Evolutionary conservation across 768 basidiomycete genomes (phyloP).

Genomic region (Paxillus rubicundulus): DNA sequence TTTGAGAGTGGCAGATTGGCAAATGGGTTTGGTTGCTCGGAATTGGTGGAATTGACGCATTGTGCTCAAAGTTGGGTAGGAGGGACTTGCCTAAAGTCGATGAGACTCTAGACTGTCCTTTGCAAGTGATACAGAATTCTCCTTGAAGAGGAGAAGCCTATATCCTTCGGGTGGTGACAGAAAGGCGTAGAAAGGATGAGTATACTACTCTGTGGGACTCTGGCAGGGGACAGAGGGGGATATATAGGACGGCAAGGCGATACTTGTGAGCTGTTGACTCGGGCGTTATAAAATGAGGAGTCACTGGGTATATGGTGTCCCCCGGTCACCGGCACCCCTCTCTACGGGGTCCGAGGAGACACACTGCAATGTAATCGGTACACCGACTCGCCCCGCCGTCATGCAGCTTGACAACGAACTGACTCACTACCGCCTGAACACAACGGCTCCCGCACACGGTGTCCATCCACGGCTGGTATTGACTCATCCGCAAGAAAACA

Average conservation of each 20-base stretch:
- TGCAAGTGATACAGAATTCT: conserved; percentile 18
- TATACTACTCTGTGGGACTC: no score
- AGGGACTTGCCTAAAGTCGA: conserved; percentile 35
- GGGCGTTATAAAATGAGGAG: conserved; percentile 33
- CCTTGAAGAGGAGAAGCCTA: conserved; percentile 23
- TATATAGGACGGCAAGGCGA: conserved; percentile 17
- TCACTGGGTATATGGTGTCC: conserved; percentile 26
- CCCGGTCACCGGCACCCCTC: conserved; percentile 18
- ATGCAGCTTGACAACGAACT: background rate
- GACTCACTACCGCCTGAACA: conserved; percentile 6
- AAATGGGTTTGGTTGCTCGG: conserved; percentile 24
- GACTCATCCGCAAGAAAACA: background rate
- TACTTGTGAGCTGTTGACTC: conserved; percentile 25
- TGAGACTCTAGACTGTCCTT: conserved; percentile 45
- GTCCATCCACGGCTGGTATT: background rate
- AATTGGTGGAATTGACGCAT: conserved; percentile 39
- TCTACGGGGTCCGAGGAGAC: conserved; percentile 19
- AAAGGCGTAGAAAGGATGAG: background rate
- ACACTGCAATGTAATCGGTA: conserved; percentile 9
- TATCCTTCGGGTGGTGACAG: conserved; percentile 3
- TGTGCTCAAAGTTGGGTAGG: conserved; percentile 24
- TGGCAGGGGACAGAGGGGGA: background rate
- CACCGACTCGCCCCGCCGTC: conserved; percentile 3
- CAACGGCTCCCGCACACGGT: conserved; percentile 1
- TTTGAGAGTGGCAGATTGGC: conserved; percentile 12